Conservation (phyloP, 345 rosid species). For the Toxicodendron radicans region DNA sequence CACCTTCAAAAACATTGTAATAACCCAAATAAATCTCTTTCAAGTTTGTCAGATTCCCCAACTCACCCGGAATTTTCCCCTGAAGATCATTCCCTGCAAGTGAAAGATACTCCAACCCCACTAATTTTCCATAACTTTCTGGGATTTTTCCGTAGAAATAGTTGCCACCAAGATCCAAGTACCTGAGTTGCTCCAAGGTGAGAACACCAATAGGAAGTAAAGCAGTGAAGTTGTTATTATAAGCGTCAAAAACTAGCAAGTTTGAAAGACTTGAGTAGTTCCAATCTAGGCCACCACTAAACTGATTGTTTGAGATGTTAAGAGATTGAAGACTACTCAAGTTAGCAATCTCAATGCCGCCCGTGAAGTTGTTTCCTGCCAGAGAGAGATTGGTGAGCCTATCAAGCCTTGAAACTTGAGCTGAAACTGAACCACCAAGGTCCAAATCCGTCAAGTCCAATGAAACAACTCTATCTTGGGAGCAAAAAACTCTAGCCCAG, state of each 20-base stretch:
- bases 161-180: constrained; percentile 69
- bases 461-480: constrained; percentile 43
- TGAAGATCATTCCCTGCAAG: constrained; percentile 58
- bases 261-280: constrained; percentile 38
- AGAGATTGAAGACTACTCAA: constrained; percentile 43
- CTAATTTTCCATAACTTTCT: constrained; percentile 37
- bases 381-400: constrained; percentile 51
- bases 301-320: constrained; percentile 57
- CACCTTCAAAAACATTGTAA: constrained; percentile 53
- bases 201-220: constrained; percentile 45
- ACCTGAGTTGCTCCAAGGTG: constrained; percentile 36
- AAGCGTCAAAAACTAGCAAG: constrained; percentile 49
- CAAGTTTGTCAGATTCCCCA: constrained; percentile 56
- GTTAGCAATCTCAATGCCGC: constrained; percentile 40
- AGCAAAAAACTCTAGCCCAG: constrained; percentile 57
- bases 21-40: constrained; percentile 60
- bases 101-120: constrained; percentile 46
- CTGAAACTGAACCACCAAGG: constrained; percentile 49
- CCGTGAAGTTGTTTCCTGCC: constrained; percentile 55
- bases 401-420: constrained; percentile 44
- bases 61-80: constrained; percentile 50
- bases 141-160: constrained; percentile 59
- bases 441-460: constrained; percentile 58
- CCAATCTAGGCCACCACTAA: constrained; percentile 51
- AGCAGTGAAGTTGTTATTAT: constrained; percentile 58